These are phyloP conservation scores for Galerina marginata DNA, from an alignment of 768 basidiomycete genomes.

Conservation along the genomic window DNA sequence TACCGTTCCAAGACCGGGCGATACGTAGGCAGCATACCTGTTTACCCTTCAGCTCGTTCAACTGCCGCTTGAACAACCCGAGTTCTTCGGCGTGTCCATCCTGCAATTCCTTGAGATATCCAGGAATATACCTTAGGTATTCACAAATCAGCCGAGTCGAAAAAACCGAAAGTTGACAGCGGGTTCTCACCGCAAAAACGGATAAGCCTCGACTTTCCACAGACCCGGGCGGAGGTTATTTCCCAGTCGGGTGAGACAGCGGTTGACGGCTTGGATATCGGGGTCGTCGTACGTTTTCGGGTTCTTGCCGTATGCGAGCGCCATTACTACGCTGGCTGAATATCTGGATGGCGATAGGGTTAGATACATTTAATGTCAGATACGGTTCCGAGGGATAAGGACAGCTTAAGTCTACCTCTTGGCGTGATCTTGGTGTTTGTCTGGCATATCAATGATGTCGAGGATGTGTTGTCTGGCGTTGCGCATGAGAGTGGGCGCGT, in stretches of 20 bases:
- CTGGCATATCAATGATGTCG: slow-evolving; percentile 47
- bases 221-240: slow-evolving; percentile 47
- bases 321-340: slow-evolving; percentile 55
- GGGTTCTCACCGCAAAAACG: slow-evolving; percentile 41
- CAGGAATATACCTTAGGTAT: slow-evolving; percentile 55
- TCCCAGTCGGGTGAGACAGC: slow-evolving; percentile 51
- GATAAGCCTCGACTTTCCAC: slow-evolving; percentile 54
- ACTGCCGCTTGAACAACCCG: slow-evolving; percentile 56
- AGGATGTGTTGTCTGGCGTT: slow-evolving; percentile 48
- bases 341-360: slow-evolving; percentile 36
- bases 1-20: background rate
- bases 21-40: slow-evolving; percentile 38
- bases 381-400: background rate
- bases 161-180: background rate
- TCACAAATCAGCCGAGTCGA: background rate
- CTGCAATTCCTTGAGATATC: slow-evolving; percentile 62
- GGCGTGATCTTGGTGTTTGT: slow-evolving; percentile 58
- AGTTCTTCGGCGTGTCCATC: slow-evolving; percentile 62
- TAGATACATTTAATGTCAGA: background rate
- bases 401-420: slow-evolving; percentile 37
- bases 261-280: slow-evolving; percentile 51
- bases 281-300: slow-evolving; percentile 50
- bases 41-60: slow-evolving; percentile 48
- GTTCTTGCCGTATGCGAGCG: slow-evolving; percentile 52
- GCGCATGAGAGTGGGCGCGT: slow-evolving; percentile 54